These are phyloP conservation scores for Cyclotella baltica DNA, from an alignment of 108 stramenopile species.

Conservation along the genomic window DNA sequence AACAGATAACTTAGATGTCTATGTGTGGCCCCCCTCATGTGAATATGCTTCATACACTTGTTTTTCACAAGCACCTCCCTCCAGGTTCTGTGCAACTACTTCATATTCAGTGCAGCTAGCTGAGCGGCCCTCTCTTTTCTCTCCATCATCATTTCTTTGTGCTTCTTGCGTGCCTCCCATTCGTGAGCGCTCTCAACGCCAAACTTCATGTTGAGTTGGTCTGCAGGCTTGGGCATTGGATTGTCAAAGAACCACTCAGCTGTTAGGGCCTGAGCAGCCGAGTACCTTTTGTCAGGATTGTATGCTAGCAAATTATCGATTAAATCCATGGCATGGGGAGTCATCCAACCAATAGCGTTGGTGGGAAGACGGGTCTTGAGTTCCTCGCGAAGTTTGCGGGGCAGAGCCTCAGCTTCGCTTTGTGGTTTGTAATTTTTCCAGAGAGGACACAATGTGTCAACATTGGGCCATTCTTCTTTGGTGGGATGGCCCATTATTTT, in stretches of 20 bases:
- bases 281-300: conserved; percentile 85
- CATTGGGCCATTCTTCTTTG: conserved; percentile 74
- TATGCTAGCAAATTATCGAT: conserved; percentile 77
- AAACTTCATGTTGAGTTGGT: conserved; percentile 87
- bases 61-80: too few relatives aligned
- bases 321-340: conserved; percentile 79
- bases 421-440: conserved; percentile 84
- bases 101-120: not conserved
- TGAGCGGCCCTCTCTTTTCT: conserved; percentile 25
- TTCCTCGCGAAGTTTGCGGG: conserved; percentile 71
- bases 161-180: conserved; percentile 79
- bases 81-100: not conserved
- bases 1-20: too few relatives aligned
- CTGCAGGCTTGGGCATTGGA: conserved; percentile 77
- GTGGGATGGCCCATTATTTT: conserved; percentile 81
- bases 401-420: conserved; percentile 49
- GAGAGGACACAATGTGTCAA: conserved; percentile 71
- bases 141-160: conserved; percentile 70
- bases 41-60: too few relatives aligned
- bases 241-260: conserved; percentile 91
- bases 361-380: conserved; percentile 66
- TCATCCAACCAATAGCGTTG: conserved; percentile 80
- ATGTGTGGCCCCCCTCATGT: too few relatives aligned
- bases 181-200: conserved; percentile 83
- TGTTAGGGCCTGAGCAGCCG: conserved; percentile 74